Percentiles rank a stretch among this genome's conserved stretches.
Evolutionary conservation across 306 rosid genomes (phyloP).

Genomic region (Phaseolus lunatus): DNA sequence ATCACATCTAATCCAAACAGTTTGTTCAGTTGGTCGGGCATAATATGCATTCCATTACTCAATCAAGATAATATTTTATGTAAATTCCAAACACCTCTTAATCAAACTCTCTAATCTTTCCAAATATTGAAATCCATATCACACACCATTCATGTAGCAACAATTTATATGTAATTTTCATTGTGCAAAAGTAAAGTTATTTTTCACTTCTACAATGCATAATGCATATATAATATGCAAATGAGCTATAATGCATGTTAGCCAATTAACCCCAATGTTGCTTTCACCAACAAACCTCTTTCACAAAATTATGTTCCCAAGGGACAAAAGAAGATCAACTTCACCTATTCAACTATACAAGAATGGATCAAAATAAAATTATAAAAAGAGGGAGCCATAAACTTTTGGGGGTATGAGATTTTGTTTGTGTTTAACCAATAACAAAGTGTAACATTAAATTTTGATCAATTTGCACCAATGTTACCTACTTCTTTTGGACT

Average conservation of each 20-base stretch:
- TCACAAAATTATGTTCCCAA: slow-evolving; percentile 39
- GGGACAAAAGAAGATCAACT: slow-evolving; percentile 30
- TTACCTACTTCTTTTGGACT: not conserved
- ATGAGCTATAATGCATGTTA: too few relatives aligned
- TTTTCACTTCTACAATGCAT: too few relatives aligned
- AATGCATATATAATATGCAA: too few relatives aligned
- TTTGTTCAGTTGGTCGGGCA: slow-evolving; percentile 70
- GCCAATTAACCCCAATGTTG: slow-evolving; percentile 3
- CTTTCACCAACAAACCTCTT: not conserved
- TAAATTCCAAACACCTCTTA: too few relatives aligned
- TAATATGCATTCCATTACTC: slow-evolving; percentile 32
- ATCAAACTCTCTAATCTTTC: not conserved
- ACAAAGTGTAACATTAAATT: not conserved
- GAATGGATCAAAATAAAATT: not conserved
- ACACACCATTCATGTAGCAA: too few relatives aligned
- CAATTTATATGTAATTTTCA: too few relatives aligned
- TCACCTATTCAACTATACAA: slow-evolving; percentile 21
- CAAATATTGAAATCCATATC: too few relatives aligned
- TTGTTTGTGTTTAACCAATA: slow-evolving; percentile 45
- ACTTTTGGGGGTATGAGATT: slow-evolving; percentile 17
- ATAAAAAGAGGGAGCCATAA: not conserved
- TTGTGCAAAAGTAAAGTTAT: too few relatives aligned
- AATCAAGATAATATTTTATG: not conserved
- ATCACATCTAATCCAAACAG: slow-evolving; percentile 59
- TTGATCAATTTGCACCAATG: not conserved